Evolutionary conservation across 306 rosid genomes (phyloP), one percentile per base, ranked within the genome.

Genomic region (Sicyos edulis): DNA sequence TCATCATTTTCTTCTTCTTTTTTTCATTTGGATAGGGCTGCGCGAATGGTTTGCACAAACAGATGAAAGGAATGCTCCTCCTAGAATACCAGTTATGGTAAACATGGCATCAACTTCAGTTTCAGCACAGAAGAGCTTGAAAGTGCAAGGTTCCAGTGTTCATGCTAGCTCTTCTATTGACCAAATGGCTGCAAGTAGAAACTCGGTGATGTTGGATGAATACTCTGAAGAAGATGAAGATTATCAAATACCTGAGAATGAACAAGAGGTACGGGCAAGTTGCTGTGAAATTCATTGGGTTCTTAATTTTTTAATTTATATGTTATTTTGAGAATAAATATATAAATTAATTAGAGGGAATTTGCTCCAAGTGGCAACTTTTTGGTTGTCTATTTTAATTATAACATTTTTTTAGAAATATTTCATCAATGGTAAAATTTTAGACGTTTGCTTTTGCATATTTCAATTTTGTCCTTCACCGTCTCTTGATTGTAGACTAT

Each of bases 71-170:
- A 91, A 73, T 75, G 97, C 99, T 80, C 88, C 88, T 77, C 89
- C 97, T 11, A 89, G 99, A 84, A 91, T 93, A 77, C 99, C 99
- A 26, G 97, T 93, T 69, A 93, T 93, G 99, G 99, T 93, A 83
- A 93, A 91, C 84, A 93, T 93, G 99, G 77, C 93, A 58, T 93
- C 99, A 59, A 71, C 99, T 77, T 85, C 92, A 44, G 85, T 66
- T 81, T 75, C 96, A 68, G 83, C 92, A 74, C 87, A 83, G 80
- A 88, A 85, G 83, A 84, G 77, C 80, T 86, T 70, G 76, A 91
- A 83, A 80, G 70, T 85, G 66, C 80, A 83, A 66, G 97, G 84
- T 59, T 76, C 81, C 78, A 86, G 88, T 78, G 75, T 73, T 70
- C 70, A 83, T 74, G 69, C 84, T 68, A 53, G 74, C 15, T 72